phyloP scores from a whole-genome alignment of 2,329 filamentous ascomycete species.

The Paraphaeosphaeria minitans region DNA sequence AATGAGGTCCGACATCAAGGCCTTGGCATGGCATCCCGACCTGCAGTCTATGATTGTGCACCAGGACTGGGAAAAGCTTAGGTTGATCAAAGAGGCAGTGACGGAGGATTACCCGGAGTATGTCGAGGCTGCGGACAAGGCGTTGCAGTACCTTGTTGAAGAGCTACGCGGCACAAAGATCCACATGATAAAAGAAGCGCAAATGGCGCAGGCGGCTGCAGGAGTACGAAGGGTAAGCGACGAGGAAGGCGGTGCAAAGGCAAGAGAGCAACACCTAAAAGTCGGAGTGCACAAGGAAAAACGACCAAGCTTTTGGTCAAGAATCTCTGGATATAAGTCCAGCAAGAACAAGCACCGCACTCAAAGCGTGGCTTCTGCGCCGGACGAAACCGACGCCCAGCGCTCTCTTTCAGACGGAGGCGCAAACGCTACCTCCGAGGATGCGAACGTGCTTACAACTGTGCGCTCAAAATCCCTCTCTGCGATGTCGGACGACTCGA shows the following conservation, averaged over 20 bases:
- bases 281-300: slow-evolving; percentile 36
- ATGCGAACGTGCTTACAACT: slow-evolving; percentile 28
- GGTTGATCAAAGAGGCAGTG: slow-evolving; percentile 51
- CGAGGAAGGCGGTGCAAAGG: not conserved
- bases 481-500: slow-evolving; percentile 33
- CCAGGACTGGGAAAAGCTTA: slow-evolving; percentile 49
- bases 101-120: slow-evolving; percentile 52
- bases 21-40: slow-evolving; percentile 57
- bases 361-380: slow-evolving; percentile 24
- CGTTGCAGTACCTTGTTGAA: slow-evolving; percentile 51
- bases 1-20: slow-evolving; percentile 52
- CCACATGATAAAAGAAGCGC: slow-evolving; percentile 23
- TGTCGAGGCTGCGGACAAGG: slow-evolving; percentile 48
- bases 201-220: slow-evolving; percentile 17
- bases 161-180: slow-evolving; percentile 37
- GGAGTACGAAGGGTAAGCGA: not conserved
- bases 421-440: slow-evolving; percentile 15
- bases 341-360: slow-evolving; percentile 30
- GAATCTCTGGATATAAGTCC: slow-evolving; percentile 34
- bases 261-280: not conserved
- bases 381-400: slow-evolving; percentile 24
- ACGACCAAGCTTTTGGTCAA: slow-evolving; percentile 35
- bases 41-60: slow-evolving; percentile 39
- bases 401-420: slow-evolving; percentile 35
- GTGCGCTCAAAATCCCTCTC: slow-evolving; percentile 43